Conservation (phyloP, 2,329 filamentous ascomycete genomes). For the Aspergillus bombycis region DNA sequence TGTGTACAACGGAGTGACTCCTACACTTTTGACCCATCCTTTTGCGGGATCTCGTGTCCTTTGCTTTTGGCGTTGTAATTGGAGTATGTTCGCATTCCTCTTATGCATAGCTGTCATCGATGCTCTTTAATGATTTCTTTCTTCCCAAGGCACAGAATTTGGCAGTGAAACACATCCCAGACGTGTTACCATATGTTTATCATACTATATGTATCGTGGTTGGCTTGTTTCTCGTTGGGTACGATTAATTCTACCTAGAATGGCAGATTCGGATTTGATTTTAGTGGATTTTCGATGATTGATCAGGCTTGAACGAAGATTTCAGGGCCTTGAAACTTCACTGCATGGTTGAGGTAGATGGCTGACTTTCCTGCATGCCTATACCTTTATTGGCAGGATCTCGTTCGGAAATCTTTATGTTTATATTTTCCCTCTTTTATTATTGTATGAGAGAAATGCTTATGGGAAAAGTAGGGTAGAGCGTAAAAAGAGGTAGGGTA, state of each 20-base stretch:
- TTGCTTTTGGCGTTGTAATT: not conserved
- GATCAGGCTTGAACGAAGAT: not conserved
- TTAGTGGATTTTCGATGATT: not conserved
- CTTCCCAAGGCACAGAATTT: not conserved
- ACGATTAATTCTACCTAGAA: not conserved
- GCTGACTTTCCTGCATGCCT: not conserved
- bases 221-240: not conserved
- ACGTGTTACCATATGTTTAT: not conserved
- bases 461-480: not conserved
- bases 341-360: not conserved
- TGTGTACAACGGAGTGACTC: conserved; percentile 7
- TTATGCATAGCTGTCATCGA: conserved; percentile 1
- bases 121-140: no score
- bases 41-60: not conserved
- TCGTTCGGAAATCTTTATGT: not conserved
- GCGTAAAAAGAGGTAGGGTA: not conserved
- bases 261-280: not conserved
- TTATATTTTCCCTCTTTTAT: not conserved
- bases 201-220: not conserved
- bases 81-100: not conserved
- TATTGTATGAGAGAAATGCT: not conserved
- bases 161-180: no score
- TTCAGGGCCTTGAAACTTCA: not conserved
- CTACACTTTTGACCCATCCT: not conserved
- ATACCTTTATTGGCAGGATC: not conserved